phyloP scores from a whole-genome alignment of 2,329 filamentous ascomycete species.

The Delphinella strobiligena region DNA sequence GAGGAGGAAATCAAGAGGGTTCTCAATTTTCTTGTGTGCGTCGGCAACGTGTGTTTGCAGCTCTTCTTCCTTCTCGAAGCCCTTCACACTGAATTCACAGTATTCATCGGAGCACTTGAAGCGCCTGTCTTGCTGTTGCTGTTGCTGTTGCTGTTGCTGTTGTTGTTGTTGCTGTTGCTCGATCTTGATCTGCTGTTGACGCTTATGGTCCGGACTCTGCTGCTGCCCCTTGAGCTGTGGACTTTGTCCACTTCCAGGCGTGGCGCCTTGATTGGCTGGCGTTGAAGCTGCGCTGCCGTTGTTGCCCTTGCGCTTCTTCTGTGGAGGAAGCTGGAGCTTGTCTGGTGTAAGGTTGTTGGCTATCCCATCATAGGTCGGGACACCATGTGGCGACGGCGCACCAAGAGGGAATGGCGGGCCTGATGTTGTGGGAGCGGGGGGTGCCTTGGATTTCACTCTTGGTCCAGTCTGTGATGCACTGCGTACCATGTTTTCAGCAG shows the following conservation, averaged over 20 bases:
- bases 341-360: constrained; percentile 41
- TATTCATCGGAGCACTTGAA: constrained; percentile 40
- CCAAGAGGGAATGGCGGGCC: constrained; percentile 40
- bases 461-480: constrained; percentile 7
- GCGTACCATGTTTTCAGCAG: constrained; percentile 8
- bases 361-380: constrained; percentile 42
- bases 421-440: constrained; percentile 36
- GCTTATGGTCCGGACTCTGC: constrained; percentile 34
- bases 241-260: constrained; percentile 25
- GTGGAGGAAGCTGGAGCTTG: constrained; percentile 45
- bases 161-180: constrained; percentile 25
- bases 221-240: constrained; percentile 28
- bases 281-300: constrained; percentile 28
- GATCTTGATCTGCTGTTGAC: constrained; percentile 23
- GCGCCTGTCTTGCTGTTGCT: constrained; percentile 25
- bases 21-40: constrained; percentile 40
- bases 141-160: constrained; percentile 27
- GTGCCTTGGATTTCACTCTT: constrained; percentile 19
- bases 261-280: constrained; percentile 19
- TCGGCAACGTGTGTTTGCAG: constrained; percentile 43
- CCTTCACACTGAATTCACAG: constrained; percentile 42
- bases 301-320: constrained; percentile 42
- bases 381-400: constrained; percentile 42
- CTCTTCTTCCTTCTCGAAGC: constrained; percentile 42
- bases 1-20: constrained; percentile 45